Conservation (phyloP, 2,329 filamentous ascomycete genomes). For the Chaetomium globosum region DNA sequence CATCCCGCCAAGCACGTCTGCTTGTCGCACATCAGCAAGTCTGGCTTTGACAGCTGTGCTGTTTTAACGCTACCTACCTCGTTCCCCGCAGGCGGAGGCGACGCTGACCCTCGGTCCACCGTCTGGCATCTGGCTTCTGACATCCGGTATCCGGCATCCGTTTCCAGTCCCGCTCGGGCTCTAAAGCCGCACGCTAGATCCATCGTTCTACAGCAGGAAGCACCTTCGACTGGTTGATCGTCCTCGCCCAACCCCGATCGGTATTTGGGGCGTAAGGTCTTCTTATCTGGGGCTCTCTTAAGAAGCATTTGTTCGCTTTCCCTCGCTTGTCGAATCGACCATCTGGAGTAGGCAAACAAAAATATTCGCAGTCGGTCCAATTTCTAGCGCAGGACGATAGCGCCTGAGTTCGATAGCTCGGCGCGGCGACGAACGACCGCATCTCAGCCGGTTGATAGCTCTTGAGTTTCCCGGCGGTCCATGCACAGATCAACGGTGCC, state of each 20-base stretch:
- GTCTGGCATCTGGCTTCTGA: constrained; percentile 13
- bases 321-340: not conserved
- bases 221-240: constrained; percentile 20
- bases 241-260: constrained; percentile 15
- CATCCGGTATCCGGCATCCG: constrained; percentile 14
- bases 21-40: constrained; percentile 20
- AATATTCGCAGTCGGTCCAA: not conserved
- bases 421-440: not conserved
- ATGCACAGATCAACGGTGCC: not conserved
- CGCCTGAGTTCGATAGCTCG: not conserved
- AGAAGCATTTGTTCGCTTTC: constrained; percentile 11
- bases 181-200: constrained; percentile 28
- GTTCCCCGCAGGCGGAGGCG: constrained; percentile 28
- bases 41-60: constrained; percentile 24
- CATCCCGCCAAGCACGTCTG: constrained; percentile 24
- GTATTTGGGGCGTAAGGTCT: constrained; percentile 7
- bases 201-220: constrained; percentile 29
- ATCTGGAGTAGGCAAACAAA: not conserved
- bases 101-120: constrained; percentile 13
- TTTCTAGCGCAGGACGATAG: not conserved
- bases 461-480: not conserved
- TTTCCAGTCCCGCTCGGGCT: constrained; percentile 27
- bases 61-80: constrained; percentile 22
- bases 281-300: constrained; percentile 10
- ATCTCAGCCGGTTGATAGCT: not conserved